These are phyloP conservation scores for Selaginella tamariscina DNA, from an alignment of 75 land plant genomes.

Conservation along the genomic window DNA sequence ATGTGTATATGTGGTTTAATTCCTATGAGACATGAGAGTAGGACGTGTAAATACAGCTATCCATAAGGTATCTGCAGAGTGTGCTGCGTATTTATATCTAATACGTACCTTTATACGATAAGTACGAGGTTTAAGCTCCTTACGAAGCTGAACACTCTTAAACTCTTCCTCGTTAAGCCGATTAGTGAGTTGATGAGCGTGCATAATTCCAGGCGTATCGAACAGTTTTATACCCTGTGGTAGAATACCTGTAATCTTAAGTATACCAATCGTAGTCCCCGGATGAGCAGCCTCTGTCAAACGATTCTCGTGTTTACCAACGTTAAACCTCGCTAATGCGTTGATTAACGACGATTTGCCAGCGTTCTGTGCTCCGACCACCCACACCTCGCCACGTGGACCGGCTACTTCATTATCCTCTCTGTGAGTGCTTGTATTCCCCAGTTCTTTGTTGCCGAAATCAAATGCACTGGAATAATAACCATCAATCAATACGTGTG, in stretches of 20 bases:
- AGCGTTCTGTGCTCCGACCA: constrained; percentile 85
- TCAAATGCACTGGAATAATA: constrained; percentile 65
- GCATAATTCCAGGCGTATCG: constrained; percentile 92
- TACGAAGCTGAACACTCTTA: constrained; percentile 79
- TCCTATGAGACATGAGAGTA: background rate
- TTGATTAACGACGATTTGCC: constrained; percentile 94
- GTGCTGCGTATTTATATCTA: constrained; percentile 29
- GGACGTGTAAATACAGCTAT: no score
- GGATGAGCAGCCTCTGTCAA: constrained; percentile 91
- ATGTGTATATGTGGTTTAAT: no score
- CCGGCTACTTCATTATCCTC: constrained; percentile 55
- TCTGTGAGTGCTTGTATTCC: constrained; percentile 57
- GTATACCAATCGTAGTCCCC: constrained; percentile 83
- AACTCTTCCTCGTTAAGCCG: constrained; percentile 78
- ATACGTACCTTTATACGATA: constrained; percentile 60
- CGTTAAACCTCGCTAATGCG: constrained; percentile 50
- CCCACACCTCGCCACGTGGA: constrained; percentile 78
- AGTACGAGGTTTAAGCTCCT: constrained; percentile 72
- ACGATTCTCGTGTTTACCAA: constrained; percentile 28
- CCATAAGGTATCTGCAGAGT: constrained; percentile 22
- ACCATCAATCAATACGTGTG: no score
- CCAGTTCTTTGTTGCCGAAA: constrained; percentile 71
- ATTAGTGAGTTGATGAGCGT: constrained; percentile 64
- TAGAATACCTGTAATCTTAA: constrained; percentile 68
- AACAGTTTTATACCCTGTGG: constrained; percentile 76